Evolutionary conservation across 1,284 basidiomycete genomes (phyloP), one percentile per base, ranked within the genome.

Genomic region (Heterobasidion annosum): DNA sequence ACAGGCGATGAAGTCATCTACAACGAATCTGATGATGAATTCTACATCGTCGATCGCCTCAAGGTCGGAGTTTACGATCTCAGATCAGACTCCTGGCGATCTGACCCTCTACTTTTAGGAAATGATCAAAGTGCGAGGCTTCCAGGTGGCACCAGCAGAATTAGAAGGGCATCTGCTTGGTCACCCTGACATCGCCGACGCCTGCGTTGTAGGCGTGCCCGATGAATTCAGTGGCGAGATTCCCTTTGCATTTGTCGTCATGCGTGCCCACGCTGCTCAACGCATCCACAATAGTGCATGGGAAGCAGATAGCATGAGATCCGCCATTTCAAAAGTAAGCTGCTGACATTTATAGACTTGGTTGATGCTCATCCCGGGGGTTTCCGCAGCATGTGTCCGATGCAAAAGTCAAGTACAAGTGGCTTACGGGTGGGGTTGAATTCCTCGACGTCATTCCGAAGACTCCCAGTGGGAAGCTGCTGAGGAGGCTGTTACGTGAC

Each of bases 221-320:
- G 87, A 93, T 63, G 88, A 91, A 13, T 88, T 83, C 60, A 85
- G 79, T 50, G 91, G 91, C 42, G 91, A 93, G 63, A 62, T 89
- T 3, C 90, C 91, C 0, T 65, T 87, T 46, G 88, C 86, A 0
- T 91, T 81, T 62, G 71, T 91, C 18, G 81, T 83, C 1, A 73
- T 82, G 9, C 73, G 71, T 52, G 65, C 59, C 12, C 51, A 49
- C 1, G 54, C 57, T 15, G 57, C 56, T 10, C n/a, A 47, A 16
- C 45, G 74, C 25, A 50, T 32, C 2, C 44, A 15, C 67, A 75
- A 25, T 61, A 68, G 58, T 57, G 60, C 71, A 5, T 46, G 50
- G 0, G 73, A 70, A 13, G 68, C 62, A 2, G 67, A 70, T 15
- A 65, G 65, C 57, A 66, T 79, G 42, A 83, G 80, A 65, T 62